Percentiles rank a stretch among this genome's conserved stretches.
Conservation (phyloP, 345 rosid genomes). For the Brassica napus region Da-Ae NC_063440.1:9028001-9028500, state of each 20-base stretch:
- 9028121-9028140: neutral
- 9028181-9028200: conserved; percentile 52
- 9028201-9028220: conserved; percentile 67
- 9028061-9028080: conserved; percentile 71
- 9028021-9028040: conserved; percentile 70
- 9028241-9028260: neutral
- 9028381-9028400: conserved; percentile 83
- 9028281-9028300: neutral
- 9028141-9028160: conserved; percentile 58
- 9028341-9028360: conserved; percentile 62
- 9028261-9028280: neutral
- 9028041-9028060: conserved; percentile 84
- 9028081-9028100: neutral
- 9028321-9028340: conserved; percentile 80
- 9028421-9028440: conserved; percentile 90
- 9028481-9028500: conserved; percentile 25
- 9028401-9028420: conserved; percentile 77
- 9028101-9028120: neutral
- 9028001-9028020: conserved; percentile 64
- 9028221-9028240: conserved; percentile 43
- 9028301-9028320: conserved; percentile 44
- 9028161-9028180: conserved; percentile 43
- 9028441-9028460: conserved; percentile 80
- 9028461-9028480: conserved; percentile 56
- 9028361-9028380: conserved; percentile 73